Evolutionary conservation across 371 early-diverging fungal genomes (phyloP).

Genomic region (Dichotomocladium elegans): DNA sequence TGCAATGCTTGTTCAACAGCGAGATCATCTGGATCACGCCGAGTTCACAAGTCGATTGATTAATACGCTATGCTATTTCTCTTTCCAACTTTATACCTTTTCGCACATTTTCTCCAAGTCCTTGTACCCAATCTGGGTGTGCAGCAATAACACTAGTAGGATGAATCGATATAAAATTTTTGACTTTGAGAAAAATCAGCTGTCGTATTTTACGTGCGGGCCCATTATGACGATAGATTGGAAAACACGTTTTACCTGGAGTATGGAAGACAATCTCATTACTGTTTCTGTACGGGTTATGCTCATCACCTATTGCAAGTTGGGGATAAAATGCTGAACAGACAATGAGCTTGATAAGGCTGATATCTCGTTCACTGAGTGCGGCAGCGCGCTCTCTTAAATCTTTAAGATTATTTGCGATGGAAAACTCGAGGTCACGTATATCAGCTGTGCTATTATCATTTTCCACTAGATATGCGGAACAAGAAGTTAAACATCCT

Average conservation of each 20-base stretch:
- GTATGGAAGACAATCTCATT: slow-evolving; percentile 58
- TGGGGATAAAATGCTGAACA: slow-evolving; percentile 68
- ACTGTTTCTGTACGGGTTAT: slow-evolving; percentile 51
- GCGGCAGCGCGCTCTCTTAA: slow-evolving; percentile 35
- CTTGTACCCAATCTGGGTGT: slow-evolving; percentile 61
- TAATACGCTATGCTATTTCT: too few relatives aligned
- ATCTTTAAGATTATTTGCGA: slow-evolving; percentile 45
- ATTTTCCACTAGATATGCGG: neutral
- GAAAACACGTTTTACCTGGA: slow-evolving; percentile 32
- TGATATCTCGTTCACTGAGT: slow-evolving; percentile 36
- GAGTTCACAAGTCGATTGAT: neutral
- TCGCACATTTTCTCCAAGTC: slow-evolving; percentile 26
- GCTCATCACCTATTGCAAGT: slow-evolving; percentile 61
- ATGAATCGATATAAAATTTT: slow-evolving; percentile 56
- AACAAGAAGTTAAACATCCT: neutral
- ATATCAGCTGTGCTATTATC: slow-evolving; percentile 28
- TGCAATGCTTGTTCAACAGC: slow-evolving; percentile 33
- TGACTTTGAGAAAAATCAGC: slow-evolving; percentile 17
- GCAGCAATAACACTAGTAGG: slow-evolving; percentile 58
- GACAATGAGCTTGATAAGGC: slow-evolving; percentile 53
- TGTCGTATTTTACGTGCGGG: too few relatives aligned
- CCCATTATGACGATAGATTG: too few relatives aligned
- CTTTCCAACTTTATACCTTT: slow-evolving; percentile 29
- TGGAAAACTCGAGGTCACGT: slow-evolving; percentile 60
- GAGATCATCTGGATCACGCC: slow-evolving; percentile 40